phyloP scores from a whole-genome alignment of 225 moss, liverwort and hornwort species.

The Physcomitrellopsis africana region DNA sequence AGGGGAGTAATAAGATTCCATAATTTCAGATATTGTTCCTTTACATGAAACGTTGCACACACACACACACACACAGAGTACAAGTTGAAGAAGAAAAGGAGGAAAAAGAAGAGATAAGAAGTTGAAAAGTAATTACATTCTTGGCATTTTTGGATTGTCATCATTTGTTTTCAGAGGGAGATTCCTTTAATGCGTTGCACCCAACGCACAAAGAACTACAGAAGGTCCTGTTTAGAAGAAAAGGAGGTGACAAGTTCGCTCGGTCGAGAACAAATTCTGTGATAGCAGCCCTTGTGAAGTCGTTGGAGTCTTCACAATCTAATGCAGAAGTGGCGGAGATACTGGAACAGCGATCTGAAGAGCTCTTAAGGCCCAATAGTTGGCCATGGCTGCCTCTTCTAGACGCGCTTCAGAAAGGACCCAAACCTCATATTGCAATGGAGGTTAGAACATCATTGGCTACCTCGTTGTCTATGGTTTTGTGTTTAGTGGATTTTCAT shows the following conservation, averaged over 20 bases:
- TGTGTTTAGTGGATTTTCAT: background rate
- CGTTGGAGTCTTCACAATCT: constrained; percentile 67
- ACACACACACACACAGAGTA: too few species aligned
- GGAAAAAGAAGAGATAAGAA: too few species aligned
- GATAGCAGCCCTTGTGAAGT: constrained; percentile 68
- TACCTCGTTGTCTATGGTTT: background rate
- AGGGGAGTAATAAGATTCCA: background rate
- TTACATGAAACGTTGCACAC: too few species aligned
- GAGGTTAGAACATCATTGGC: constrained; percentile 57
- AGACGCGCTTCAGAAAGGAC: constrained; percentile 91
- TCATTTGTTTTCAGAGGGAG: constrained; percentile 36
- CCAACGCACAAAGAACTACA: constrained; percentile 28
- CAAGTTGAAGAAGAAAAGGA: too few species aligned
- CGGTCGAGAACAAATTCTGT: constrained; percentile 73
- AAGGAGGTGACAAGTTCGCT: constrained; percentile 60
- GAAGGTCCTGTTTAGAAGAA: constrained; percentile 57
- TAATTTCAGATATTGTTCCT: background rate
- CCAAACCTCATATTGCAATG: constrained; percentile 84
- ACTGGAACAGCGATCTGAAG: constrained; percentile 64
- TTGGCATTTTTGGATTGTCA: background rate
- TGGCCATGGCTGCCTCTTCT: constrained; percentile 95
- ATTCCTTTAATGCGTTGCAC: constrained; percentile 18
- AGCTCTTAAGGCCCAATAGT: constrained; percentile 56
- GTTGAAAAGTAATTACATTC: background rate
- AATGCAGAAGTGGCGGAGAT: constrained; percentile 63